These are phyloP conservation scores for Ogataea nonfermentans DNA, from an alignment of 805 yeast species.

Conservation along the genomic window DNA sequence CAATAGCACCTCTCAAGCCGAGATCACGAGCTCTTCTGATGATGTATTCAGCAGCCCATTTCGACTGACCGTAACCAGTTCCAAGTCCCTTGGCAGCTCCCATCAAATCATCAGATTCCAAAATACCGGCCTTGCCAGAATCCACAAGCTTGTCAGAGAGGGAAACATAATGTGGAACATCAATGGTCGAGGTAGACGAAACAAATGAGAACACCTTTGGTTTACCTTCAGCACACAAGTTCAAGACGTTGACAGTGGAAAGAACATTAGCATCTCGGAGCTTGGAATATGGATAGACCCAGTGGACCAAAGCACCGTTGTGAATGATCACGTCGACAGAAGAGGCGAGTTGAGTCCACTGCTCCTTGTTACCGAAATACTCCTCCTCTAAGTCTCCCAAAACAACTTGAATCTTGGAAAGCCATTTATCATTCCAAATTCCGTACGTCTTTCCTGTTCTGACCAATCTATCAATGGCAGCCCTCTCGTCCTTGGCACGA, in stretches of 20 bases:
- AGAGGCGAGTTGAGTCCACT: conserved; percentile 58
- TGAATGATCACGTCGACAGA: conserved; percentile 82
- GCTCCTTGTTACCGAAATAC: conserved; percentile 62
- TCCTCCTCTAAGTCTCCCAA: conserved; percentile 75
- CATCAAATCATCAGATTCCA: conserved; percentile 76
- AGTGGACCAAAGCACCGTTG: conserved; percentile 97
- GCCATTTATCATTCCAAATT: conserved; percentile 65
- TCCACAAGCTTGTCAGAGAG: conserved; percentile 68
- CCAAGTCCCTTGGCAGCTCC: conserved; percentile 84
- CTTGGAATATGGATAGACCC: conserved; percentile 94
- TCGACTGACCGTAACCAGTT: conserved; percentile 95
- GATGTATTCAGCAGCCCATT: conserved; percentile 94
- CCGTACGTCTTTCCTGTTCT: conserved; percentile 82
- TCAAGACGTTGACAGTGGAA: conserved; percentile 80
- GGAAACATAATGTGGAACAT: conserved; percentile 74
- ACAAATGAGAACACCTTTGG: conserved; percentile 88
- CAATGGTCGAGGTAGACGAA: conserved; percentile 92
- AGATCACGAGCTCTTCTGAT: conserved; percentile 83
- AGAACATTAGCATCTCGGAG: conserved; percentile 91
- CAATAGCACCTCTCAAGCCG: conserved; percentile 84
- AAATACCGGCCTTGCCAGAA: conserved; percentile 68
- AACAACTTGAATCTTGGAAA: conserved; percentile 60
- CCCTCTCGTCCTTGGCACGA: conserved; percentile 66
- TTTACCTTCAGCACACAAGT: conserved; percentile 72
- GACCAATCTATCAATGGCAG: conserved; percentile 75